Conservation (phyloP, 345 rosid species). For the Cardiospermum halicacabum region DNA sequence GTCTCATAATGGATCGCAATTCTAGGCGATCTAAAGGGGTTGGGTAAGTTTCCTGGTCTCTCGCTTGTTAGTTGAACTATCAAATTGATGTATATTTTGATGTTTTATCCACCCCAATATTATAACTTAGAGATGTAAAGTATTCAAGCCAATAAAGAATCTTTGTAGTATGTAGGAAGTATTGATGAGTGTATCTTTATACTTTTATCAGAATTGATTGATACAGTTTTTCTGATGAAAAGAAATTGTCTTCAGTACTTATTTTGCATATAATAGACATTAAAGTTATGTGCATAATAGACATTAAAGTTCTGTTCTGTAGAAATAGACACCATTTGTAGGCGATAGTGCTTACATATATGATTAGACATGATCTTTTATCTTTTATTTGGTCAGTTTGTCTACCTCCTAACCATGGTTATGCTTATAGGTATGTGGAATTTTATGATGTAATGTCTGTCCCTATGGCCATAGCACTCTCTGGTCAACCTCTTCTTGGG, state of each 20-base stretch:
- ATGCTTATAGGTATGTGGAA: constrained; percentile 70
- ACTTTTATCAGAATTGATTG: neutral
- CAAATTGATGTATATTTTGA: neutral
- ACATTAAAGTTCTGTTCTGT: neutral
- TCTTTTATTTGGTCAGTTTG: neutral
- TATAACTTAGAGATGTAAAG: neutral
- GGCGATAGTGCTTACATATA: neutral
- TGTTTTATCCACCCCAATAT: neutral
- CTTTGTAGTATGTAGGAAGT: neutral
- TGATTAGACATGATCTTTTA: neutral
- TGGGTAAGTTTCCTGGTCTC: constrained; percentile 47
- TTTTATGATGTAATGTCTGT: constrained; percentile 98
- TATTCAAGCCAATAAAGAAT: neutral
- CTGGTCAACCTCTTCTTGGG: constrained; percentile 97
- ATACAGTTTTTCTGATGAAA: neutral
- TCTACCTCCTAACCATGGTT: neutral
- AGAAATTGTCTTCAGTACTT: neutral
- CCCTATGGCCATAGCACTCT: constrained; percentile 98
- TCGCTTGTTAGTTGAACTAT: neutral
- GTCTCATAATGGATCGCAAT: constrained; percentile 96
- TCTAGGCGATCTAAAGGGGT: constrained; percentile 96
- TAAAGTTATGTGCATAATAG: too few relatives aligned
- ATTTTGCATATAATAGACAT: neutral
- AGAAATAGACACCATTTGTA: neutral
- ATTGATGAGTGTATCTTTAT: too few relatives aligned